phyloP scores from a whole-genome alignment of 2,329 filamentous ascomycete genomes.

The Colletotrichum sp. region DNA sequence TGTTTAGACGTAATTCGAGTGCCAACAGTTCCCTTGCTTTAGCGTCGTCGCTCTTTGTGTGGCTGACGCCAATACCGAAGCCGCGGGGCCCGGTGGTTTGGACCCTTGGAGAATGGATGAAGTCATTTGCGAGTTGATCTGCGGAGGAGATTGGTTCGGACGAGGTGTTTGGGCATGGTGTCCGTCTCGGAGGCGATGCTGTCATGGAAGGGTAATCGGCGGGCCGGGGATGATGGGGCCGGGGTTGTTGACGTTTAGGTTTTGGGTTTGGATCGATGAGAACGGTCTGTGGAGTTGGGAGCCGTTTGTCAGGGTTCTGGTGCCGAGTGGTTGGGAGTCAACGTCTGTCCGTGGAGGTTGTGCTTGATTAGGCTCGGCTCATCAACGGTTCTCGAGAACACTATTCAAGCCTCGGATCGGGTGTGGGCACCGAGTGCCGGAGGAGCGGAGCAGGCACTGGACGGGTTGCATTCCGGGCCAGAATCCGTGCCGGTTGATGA shows the following conservation, averaged over 20 bases:
- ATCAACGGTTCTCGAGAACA: background rate
- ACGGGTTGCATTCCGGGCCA: no score
- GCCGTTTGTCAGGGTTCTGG: background rate
- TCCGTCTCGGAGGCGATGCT: background rate
- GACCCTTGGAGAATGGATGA: background rate
- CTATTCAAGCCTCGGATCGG: background rate
- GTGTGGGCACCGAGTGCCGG: background rate
- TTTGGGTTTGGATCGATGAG: background rate
- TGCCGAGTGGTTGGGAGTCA: background rate
- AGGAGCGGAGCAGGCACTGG: no score
- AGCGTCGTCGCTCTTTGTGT: background rate
- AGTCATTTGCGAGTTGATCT: background rate
- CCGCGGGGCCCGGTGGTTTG: background rate
- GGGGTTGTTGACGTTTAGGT: background rate
- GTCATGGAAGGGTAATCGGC: background rate
- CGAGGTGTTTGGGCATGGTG: background rate
- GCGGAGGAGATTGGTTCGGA: background rate
- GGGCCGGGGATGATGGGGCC: background rate
- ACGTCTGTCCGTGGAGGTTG: background rate
- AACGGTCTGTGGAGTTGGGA: background rate
- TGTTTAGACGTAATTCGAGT: background rate
- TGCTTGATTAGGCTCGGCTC: background rate
- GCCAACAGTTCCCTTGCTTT: background rate
- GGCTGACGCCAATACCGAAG: background rate
- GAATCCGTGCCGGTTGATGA: no score